A percentile compares a stretch with the other conserved stretches of the same genome.
Evolutionary conservation across 2,329 filamentous ascomycete genomes (phyloP).

Genomic region (Calonectria multiphialidica): DNA sequence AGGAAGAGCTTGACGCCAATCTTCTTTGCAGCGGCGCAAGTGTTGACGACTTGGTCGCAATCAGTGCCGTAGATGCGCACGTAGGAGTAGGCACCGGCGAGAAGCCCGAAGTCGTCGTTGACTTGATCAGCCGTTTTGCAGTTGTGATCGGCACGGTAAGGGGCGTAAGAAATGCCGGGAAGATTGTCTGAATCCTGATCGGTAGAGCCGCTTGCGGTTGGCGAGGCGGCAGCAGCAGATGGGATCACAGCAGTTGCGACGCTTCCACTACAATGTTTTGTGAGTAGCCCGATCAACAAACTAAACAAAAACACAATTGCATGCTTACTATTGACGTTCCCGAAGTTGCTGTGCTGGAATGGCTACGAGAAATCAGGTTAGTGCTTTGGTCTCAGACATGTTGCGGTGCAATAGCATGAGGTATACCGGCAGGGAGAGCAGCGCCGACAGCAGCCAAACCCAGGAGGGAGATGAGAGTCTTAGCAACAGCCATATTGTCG

Average conservation of each 20-base stretch:
- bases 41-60: slow-evolving; percentile 77
- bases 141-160: slow-evolving; percentile 61
- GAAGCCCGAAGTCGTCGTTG: slow-evolving; percentile 70
- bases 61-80: slow-evolving; percentile 86
- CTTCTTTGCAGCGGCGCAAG: slow-evolving; percentile 72
- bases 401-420: neutral
- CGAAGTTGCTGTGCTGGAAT: neutral
- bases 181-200: slow-evolving; percentile 31
- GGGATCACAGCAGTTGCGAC: neutral
- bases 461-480: slow-evolving; percentile 39
- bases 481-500: slow-evolving; percentile 34
- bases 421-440: slow-evolving; percentile 42
- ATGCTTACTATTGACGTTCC: slow-evolving; percentile 25
- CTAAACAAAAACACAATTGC: neutral
- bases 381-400: neutral
- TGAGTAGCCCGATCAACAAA: neutral
- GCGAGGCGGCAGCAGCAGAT: neutral
- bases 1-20: slow-evolving; percentile 79
- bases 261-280: neutral
- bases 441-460: slow-evolving; percentile 36
- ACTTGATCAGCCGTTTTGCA: slow-evolving; percentile 79
- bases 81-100: slow-evolving; percentile 66
- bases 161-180: slow-evolving; percentile 62
- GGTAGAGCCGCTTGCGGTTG: slow-evolving; percentile 6
- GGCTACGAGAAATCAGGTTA: neutral